Evolutionary conservation across 2,329 filamentous ascomycete genomes (phyloP), one percentile per base, ranked within the genome.

Genomic region (Ramularia collo-cygni): DNA sequence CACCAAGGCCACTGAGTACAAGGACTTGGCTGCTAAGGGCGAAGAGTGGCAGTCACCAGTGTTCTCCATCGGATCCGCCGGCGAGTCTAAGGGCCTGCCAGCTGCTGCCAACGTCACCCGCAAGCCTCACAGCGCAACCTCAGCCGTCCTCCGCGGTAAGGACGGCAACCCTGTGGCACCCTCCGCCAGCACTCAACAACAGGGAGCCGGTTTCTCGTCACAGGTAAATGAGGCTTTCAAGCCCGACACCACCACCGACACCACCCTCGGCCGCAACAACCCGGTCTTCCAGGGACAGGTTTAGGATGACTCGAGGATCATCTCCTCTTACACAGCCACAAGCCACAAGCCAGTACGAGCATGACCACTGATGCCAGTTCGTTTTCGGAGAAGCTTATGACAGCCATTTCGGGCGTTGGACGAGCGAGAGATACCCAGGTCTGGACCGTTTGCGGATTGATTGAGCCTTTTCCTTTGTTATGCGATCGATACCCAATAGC

Each of bases 11-110:
- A 93, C 86, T 16, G 87, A 95, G 65, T 96, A 93, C 75, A 86
- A 80, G 68, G 79, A 95, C 15, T 74, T 95, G 42, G 86, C 90
- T 7, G 72, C 71, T 52, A 87, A 92, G 77, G 92, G 92, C 37
- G 85, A 95, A 40, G 82, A 80, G 64, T 98, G 92, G 92, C 83
- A 95, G 72, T 93, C 85, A 46, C 87, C 90, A 8, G 79, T 98
- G 57, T 98, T 98, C 71, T 82, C 79, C 44, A 83, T 96, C 54
- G 90, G 92, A 34, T 75, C 69, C 30, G 88, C 89, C 8, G 71
- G 76, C 40, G 80, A 82, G 65, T 87, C 85, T 29, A 73, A 67
- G 16, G 76, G 83, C 56, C 74, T 95, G 30, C 88, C 89, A 2
- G 60, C 66, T 47, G 60, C 72, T 27, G 61, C 64, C 1, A 52